A percentile compares a stretch with the other conserved stretches of the same genome.
Evolutionary conservation across 768 basidiomycete species (phyloP).

Genomic region (Infundibulicybe gibba): DNA sequence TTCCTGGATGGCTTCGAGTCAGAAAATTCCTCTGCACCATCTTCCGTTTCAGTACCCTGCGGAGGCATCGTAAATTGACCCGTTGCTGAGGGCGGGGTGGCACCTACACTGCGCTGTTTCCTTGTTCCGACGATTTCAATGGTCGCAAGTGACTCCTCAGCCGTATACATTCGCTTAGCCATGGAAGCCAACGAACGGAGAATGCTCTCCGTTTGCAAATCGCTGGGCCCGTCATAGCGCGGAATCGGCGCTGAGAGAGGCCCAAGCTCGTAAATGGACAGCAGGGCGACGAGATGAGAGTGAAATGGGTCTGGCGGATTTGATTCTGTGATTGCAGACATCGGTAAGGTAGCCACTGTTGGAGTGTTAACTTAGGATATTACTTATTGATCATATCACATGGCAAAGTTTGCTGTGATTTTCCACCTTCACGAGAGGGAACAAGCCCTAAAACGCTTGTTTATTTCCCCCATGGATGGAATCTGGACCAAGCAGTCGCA

Average conservation of each 20-base stretch:
- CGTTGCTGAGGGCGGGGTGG: too few species aligned
- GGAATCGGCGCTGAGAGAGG: constrained; percentile 48
- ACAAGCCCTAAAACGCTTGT: too few species aligned
- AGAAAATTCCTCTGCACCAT: neutral
- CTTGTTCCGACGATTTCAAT: constrained; percentile 26
- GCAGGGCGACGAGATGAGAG: constrained; percentile 51
- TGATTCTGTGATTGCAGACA: too few species aligned
- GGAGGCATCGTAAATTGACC: too few species aligned
- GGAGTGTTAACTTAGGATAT: too few species aligned
- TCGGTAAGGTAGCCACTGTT: too few species aligned
- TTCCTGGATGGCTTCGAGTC: constrained; percentile 11
- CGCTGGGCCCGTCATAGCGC: constrained; percentile 51
- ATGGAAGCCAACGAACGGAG: constrained; percentile 47
- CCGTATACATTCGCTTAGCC: constrained; percentile 50
- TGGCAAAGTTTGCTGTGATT: too few species aligned
- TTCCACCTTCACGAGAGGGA: too few species aligned
- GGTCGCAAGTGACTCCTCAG: constrained; percentile 42
- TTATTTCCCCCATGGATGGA: too few species aligned
- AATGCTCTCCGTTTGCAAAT: constrained; percentile 59
- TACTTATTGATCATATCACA: too few species aligned
- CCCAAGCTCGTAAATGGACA: constrained; percentile 58
- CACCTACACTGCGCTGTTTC: neutral
- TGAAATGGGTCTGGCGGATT: constrained; percentile 10
- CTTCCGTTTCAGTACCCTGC: neutral
- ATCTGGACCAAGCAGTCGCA: too few species aligned